Base-by-base conservation (phyloP, 345 rosid species). In the Gossypium anomalum region DNA sequence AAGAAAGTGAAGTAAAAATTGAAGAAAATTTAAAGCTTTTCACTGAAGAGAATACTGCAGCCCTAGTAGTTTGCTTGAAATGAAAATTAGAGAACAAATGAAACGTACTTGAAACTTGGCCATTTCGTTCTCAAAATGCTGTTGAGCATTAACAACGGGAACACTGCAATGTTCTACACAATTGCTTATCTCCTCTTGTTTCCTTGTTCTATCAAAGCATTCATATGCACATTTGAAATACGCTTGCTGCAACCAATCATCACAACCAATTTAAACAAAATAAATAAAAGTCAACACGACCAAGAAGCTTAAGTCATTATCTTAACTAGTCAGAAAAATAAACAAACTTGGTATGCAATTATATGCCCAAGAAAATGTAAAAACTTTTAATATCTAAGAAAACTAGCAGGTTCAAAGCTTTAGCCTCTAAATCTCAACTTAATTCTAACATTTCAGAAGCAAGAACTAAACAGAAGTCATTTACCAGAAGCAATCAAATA, bases 181-280 rank as follows among this genome's bases (percentile, higher is more conserved):
- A 78, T 76, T 82, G 78, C 89, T 83, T 47, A 94, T 88, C 77
- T 92, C 97, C 63, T 94, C 93, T 78, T 92, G 92, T 65, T 79
- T 88, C 74, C 90, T 82, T 56, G 83, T 85, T 81, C 94, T 81
- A 81, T 93, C 98, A 76, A 92, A 92, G 92, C 98, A 93, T 71
- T 88, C 94, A 17, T 90, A 85, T 2, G 97, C 98, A 78, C 97
- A 94, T 64, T 87, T 94, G 93, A 94, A 92, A 79, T 92, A 94
- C 4, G 97, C 97, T 94, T 89, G 92, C 98, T 90, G 97, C 87
- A 85, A 77, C 41, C 56, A 70, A 55, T 55, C 20, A 72, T 23
- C 17, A 69, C 27, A 51, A 27, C 22, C 15, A 16, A 49, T 48
- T 68, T 83, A 77, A 52, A 38, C 1, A 68, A 34, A 34, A 68